Evolutionary conservation across 257 asterid genomes (phyloP).

Genomic region (Osmanthus fragrans): DNA sequence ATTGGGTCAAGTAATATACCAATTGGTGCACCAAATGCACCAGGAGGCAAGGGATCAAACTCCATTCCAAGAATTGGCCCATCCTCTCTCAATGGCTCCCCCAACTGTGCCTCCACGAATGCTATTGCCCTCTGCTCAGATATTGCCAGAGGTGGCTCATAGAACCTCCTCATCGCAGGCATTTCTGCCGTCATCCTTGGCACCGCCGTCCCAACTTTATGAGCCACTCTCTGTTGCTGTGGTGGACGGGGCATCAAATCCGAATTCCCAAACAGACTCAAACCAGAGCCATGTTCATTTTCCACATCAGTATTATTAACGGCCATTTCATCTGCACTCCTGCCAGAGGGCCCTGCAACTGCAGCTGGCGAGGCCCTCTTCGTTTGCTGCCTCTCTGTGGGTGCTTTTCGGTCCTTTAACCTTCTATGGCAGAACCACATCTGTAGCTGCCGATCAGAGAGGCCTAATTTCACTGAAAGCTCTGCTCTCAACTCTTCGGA

Average conservation of each 20-base stretch:
- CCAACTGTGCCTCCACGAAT: slow-evolving; percentile 85
- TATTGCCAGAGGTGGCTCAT: slow-evolving; percentile 73
- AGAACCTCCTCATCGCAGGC: slow-evolving; percentile 61
- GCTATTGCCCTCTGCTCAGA: slow-evolving; percentile 76
- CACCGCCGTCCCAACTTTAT: slow-evolving; percentile 72
- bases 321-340: slow-evolving; percentile 33
- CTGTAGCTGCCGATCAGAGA: slow-evolving; percentile 85
- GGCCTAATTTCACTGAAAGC: slow-evolving; percentile 73
- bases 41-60: slow-evolving; percentile 93
- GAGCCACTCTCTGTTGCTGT: slow-evolving; percentile 48
- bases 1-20: slow-evolving; percentile 45
- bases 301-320: slow-evolving; percentile 38
- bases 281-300: slow-evolving; percentile 40
- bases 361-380: slow-evolving; percentile 45
- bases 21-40: slow-evolving; percentile 85
- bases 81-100: slow-evolving; percentile 79
- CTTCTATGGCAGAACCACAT: slow-evolving; percentile 99
- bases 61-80: slow-evolving; percentile 97
- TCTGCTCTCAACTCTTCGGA: slow-evolving; percentile 77
- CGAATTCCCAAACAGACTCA: slow-evolving; percentile 38
- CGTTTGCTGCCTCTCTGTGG: slow-evolving; percentile 49
- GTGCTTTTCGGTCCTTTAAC: slow-evolving; percentile 79
- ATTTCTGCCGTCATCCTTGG: slow-evolving; percentile 62
- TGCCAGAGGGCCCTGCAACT: slow-evolving; percentile 42
- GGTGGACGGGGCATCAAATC: slow-evolving; percentile 29